These are phyloP conservation scores for Cicer cuneatum DNA, from an alignment of 306 rosid species.

Conservation along the genomic window DNA sequence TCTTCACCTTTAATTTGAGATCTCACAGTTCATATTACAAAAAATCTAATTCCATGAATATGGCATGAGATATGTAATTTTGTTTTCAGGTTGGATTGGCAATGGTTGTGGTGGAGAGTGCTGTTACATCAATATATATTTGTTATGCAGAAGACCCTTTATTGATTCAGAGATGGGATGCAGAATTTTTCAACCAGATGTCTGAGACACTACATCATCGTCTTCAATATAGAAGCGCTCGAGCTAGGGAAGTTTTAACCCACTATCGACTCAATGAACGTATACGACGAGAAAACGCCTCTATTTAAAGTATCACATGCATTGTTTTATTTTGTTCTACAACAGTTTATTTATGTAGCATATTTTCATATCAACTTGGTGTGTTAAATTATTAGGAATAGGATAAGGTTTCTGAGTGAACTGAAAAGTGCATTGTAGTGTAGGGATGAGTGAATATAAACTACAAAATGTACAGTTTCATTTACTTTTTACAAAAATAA, in stretches of 20 bases:
- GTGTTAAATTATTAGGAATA: constrained; percentile 18
- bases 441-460: neutral
- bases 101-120: constrained; percentile 97
- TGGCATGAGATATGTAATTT: constrained; percentile 30
- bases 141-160: constrained; percentile 98
- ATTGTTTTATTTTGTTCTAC: neutral
- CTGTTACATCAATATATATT: constrained; percentile 90
- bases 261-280: constrained; percentile 57
- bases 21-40: no score
- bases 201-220: constrained; percentile 93
- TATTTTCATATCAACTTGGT: constrained; percentile 19
- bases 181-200: constrained; percentile 88
- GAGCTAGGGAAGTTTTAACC: constrained; percentile 72
- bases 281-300: constrained; percentile 37
- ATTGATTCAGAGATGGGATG: constrained; percentile 91
- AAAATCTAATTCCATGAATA: neutral
- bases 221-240: constrained; percentile 87
- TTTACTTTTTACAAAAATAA: neutral
- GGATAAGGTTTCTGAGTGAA: constrained; percentile 28
- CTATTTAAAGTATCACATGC: constrained; percentile 30
- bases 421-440: neutral
- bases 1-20: no score
- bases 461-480: constrained; percentile 39
- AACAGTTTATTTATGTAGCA: constrained; percentile 20
- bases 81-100: constrained; percentile 87